Conservation (phyloP, 1,284 basidiomycete species). For the Boletus calvinii region DNA sequence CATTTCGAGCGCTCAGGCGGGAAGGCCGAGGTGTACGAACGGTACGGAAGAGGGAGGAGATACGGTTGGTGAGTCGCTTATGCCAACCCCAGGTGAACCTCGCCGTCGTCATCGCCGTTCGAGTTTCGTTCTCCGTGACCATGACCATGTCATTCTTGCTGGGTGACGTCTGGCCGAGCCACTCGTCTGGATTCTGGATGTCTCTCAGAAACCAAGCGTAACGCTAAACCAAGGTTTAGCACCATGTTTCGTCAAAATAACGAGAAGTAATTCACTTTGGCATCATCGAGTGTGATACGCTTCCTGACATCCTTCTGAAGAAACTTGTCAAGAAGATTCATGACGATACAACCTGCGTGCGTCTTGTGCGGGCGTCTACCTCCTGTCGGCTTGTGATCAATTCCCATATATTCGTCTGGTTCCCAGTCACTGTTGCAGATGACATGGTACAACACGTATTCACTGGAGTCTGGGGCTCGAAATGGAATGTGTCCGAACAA, state of each 20-base stretch:
- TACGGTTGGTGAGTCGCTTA: constrained; percentile 41
- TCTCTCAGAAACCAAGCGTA: constrained; percentile 80
- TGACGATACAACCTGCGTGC: constrained; percentile 58
- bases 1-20: constrained; percentile 26
- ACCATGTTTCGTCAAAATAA: constrained; percentile 8
- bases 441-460: constrained; percentile 82
- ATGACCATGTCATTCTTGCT: constrained; percentile 56
- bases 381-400: constrained; percentile 64
- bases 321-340: constrained; percentile 73
- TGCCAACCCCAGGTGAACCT: constrained; percentile 57
- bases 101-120: constrained; percentile 67
- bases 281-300: constrained; percentile 80
- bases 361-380: constrained; percentile 48
- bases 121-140: constrained; percentile 81
- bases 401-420: constrained; percentile 73
- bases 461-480: constrained; percentile 53
- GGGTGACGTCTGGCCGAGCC: constrained; percentile 78
- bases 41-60: constrained; percentile 49
- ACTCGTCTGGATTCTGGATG: constrained; percentile 68
- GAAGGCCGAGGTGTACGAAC: constrained; percentile 41
- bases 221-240: constrained; percentile 38
- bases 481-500: constrained; percentile 84
- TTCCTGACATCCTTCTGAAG: constrained; percentile 81
- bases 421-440: constrained; percentile 82
- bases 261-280: constrained; percentile 65